Conservation (phyloP, 169 alveolate genomes). For the Eimeria brunetti region DNA sequence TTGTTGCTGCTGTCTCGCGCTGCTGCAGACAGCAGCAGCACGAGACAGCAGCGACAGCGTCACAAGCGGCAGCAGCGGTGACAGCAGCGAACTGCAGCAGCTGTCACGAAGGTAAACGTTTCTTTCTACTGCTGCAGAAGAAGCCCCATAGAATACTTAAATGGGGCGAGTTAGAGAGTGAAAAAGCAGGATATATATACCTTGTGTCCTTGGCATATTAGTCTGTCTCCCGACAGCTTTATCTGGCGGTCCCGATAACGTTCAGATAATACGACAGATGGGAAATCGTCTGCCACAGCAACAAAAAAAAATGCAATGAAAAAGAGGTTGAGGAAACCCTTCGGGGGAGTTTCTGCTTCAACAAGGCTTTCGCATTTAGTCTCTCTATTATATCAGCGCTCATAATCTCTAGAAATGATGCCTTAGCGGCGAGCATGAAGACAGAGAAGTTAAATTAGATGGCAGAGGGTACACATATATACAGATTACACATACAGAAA, state of each 20-base stretch:
- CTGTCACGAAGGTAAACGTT: background rate
- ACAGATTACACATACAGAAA: too few species aligned
- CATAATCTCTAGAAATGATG: too few species aligned
- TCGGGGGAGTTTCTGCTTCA: background rate
- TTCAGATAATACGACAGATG: slow-evolving; percentile 60
- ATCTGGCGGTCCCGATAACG: slow-evolving; percentile 62
- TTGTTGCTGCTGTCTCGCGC: background rate
- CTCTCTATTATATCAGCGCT: too few species aligned
- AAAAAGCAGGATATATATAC: slow-evolving; percentile 6
- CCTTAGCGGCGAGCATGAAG: background rate
- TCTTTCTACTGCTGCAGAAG: background rate
- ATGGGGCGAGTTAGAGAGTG: background rate
- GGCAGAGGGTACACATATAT: too few species aligned
- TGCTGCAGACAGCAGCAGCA: slow-evolving; percentile 9
- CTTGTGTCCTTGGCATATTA: slow-evolving; percentile 59
- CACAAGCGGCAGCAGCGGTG: background rate
- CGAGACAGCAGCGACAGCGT: background rate
- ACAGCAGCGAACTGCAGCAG: background rate
- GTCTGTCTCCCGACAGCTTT: slow-evolving; percentile 55
- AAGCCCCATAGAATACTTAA: too few species aligned
- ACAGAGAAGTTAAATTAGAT: too few species aligned
- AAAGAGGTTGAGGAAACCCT: too few species aligned
- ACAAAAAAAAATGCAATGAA: background rate
- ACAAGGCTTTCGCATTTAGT: too few species aligned
- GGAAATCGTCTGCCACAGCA: slow-evolving; percentile 62